Base-by-base conservation (phyloP, 139 green algal species). In the Micractinium sp. region DNA sequence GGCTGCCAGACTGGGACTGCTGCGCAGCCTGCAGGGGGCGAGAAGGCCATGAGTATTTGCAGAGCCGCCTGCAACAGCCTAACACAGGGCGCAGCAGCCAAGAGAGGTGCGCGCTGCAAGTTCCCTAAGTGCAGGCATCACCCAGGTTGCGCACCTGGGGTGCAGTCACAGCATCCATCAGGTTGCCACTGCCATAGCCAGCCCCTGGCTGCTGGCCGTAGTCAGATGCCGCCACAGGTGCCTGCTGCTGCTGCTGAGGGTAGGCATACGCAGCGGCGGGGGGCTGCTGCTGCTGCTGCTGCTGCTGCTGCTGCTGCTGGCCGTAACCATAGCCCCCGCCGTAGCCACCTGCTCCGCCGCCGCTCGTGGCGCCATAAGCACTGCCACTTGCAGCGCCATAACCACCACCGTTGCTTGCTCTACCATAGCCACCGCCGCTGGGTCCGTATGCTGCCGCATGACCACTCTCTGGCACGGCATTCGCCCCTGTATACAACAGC, bases 91-190 rank as follows among this genome's bases (percentile, higher is more conserved):
- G 69, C 69, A 35, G 69, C 69, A 76, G 69, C 25, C 25, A 15
- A 35, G 31, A 16, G 71, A 22, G 0, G 18, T 22, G 71, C 29
- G 31, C 12, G 12, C n/a, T 25, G 31, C 74, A 36, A 5, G 2
- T 18, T 56, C 47, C 7, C 9, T 9, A 56, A 9, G 47, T 53
- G 74, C 63, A 71, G 63, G 74, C 74, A 38, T 53, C 33, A 80
- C 16, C 74, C 25, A 12, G 33, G 31, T 13, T 22, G 25, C 23
- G 20, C 80, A 56, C 82, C 82, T 61, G 82, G 1, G 85, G 85
- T 2, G 85, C 39, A 0, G 89, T 92, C 18, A 86, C 85, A 27
- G 88, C 77, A 41, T 91, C 90, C 81, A 91, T 82, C 19, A 91
- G 39, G 2, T 85, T 87, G 22, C 61, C 82, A 13, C 85, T 53